Evolutionary conservation across 768 basidiomycete genomes (phyloP).

Genomic region (Flagelloscypha sp.): DNA sequence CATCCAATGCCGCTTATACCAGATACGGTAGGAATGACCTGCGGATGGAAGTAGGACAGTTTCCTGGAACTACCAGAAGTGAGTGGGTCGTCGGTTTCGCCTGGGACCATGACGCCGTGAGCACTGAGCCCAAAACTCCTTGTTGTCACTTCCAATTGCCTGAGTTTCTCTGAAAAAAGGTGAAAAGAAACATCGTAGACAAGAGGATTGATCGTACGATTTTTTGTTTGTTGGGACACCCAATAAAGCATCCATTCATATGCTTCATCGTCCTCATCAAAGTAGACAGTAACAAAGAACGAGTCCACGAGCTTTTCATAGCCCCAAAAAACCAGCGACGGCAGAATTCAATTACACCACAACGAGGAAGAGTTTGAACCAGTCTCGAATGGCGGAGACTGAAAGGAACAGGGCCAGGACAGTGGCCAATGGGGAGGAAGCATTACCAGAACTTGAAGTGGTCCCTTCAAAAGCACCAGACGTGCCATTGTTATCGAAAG

Average conservation of each 20-base stretch:
- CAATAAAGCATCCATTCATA: constrained; percentile 66
- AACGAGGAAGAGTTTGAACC: constrained; percentile 53
- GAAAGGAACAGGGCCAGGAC: constrained; percentile 40
- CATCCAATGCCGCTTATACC: constrained; percentile 32
- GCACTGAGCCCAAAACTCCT: constrained; percentile 17
- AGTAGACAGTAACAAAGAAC: constrained; percentile 55
- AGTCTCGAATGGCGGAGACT: constrained; percentile 49
- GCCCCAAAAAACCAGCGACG: constrained; percentile 35
- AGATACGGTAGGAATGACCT: constrained; percentile 31
- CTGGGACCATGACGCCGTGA: constrained; percentile 9
- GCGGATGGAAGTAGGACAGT: constrained; percentile 36
- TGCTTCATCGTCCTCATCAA: constrained; percentile 49
- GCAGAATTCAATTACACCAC: constrained; percentile 50
- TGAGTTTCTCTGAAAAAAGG: constrained; percentile 18
- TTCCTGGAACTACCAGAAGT: constrained; percentile 21
- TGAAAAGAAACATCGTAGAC: constrained; percentile 1
- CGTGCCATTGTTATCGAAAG: too few species aligned
- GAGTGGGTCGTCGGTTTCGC: constrained; percentile 8
- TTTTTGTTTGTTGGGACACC: constrained; percentile 55
- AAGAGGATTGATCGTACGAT: constrained; percentile 30
- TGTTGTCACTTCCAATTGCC: constrained; percentile 31
- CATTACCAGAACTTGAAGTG: too few species aligned
- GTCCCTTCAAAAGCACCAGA: too few species aligned
- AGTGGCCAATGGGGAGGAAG: too few species aligned
- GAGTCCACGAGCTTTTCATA: constrained; percentile 40